A percentile compares a stretch with the other conserved stretches of the same genome.
phyloP scores from a whole-genome alignment of 192 early-diverging fungal species.

The Coemansia sp. region DNA sequence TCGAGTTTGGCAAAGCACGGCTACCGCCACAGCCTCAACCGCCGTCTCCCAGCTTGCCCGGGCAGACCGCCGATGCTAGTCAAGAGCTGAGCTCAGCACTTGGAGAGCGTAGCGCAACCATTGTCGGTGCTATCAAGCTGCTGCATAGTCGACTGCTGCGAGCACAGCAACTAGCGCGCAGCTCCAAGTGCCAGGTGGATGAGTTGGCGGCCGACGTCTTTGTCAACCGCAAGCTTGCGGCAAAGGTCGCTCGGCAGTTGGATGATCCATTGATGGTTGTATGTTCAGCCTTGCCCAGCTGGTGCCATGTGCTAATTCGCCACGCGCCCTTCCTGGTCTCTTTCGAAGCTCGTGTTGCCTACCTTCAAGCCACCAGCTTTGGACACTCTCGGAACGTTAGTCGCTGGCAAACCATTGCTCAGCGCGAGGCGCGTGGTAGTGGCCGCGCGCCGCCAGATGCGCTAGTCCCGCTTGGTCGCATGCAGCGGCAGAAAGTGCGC shows the following conservation, averaged over 20 bases:
- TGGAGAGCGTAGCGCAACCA: conserved; percentile 16
- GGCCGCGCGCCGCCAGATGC: conserved; percentile 5
- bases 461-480: conserved; percentile 62
- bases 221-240: conserved; percentile 78
- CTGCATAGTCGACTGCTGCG: conserved; percentile 2
- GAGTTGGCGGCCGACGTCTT: conserved; percentile 48
- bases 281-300: conserved; percentile 74
- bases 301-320: conserved; percentile 67
- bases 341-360: conserved; percentile 78
- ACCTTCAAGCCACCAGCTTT: conserved; percentile 83
- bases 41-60: neutral
- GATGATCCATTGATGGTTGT: conserved; percentile 90
- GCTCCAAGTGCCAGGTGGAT: neutral
- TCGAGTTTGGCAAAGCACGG: conserved; percentile 17
- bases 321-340: conserved; percentile 80
- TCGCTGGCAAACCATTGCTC: conserved; percentile 60
- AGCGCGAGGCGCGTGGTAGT: conserved; percentile 24
- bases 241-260: conserved; percentile 85
- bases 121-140: conserved; percentile 15
- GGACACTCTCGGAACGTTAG: conserved; percentile 82
- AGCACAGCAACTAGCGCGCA: neutral
- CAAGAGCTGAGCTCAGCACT: neutral
- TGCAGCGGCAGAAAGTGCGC: conserved; percentile 89
- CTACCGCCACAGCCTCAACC: neutral
- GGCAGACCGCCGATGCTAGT: neutral